These are phyloP conservation scores for apple (Malus domestica) DNA, from an alignment of 306 rosid genomes.

Conservation along the genomic window ASM211411v1 NC_041801.1:14618001-14618500, in stretches of 20 bases:
- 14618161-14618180: slow-evolving; percentile 80
- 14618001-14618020: too few species aligned
- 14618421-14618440: slow-evolving; percentile 45
- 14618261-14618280: slow-evolving; percentile 82
- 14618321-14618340: slow-evolving; percentile 45
- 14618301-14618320: slow-evolving; percentile 69
- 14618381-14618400: slow-evolving; percentile 53
- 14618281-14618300: slow-evolving; percentile 48
- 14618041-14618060: too few species aligned
- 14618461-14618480: slow-evolving; percentile 51
- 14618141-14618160: slow-evolving; percentile 30
- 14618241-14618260: slow-evolving; percentile 85
- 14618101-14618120: neutral
- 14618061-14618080: too few species aligned
- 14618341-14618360: slow-evolving; percentile 41
- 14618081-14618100: too few species aligned
- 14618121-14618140: neutral
- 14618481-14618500: too few species aligned
- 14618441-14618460: slow-evolving; percentile 43
- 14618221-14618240: slow-evolving; percentile 58
- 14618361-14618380: slow-evolving; percentile 5
- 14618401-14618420: slow-evolving; percentile 40
- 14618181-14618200: slow-evolving; percentile 33
- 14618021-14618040: too few species aligned
- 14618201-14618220: slow-evolving; percentile 70